A percentile compares a stretch with the other conserved stretches of the same genome.
These are phyloP conservation scores for Adansonia gregorii DNA, from an alignment of 441 rosid species.

Conservation along the genomic window DNA sequence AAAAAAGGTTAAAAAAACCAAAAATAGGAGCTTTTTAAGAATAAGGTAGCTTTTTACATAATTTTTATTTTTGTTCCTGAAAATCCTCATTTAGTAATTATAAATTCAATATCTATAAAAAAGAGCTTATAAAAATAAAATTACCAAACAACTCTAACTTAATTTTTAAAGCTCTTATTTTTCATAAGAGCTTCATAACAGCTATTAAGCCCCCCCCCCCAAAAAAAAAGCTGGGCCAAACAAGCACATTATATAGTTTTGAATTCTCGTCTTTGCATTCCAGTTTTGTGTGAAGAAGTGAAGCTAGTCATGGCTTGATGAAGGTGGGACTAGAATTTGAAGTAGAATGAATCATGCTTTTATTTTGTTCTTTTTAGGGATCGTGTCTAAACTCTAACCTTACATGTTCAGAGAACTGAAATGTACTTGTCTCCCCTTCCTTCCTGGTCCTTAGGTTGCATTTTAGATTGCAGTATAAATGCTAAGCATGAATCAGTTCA, in stretches of 20 bases:
- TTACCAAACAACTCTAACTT: too few relatives aligned
- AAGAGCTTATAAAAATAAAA: too few relatives aligned
- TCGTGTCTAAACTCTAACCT: not conserved
- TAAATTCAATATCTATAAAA: too few relatives aligned
- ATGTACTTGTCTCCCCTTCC: not conserved
- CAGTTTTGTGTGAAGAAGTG: conserved; percentile 7
- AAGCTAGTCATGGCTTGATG: not conserved
- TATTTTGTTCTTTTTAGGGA: conserved; percentile 13
- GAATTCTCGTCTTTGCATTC: conserved; percentile 8
- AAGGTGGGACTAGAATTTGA: not conserved
- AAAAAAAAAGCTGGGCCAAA: too few relatives aligned
- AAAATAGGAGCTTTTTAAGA: too few relatives aligned
- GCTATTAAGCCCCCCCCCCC: too few relatives aligned
- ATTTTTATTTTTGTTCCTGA: too few relatives aligned
- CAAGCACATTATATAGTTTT: not conserved
- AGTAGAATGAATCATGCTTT: conserved; percentile 1
- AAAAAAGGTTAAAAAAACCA: too few relatives aligned
- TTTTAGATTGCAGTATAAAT: not conserved
- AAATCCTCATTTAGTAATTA: too few relatives aligned
- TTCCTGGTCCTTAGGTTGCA: conserved; percentile 8
- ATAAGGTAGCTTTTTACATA: too few relatives aligned
- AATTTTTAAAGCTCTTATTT: too few relatives aligned
- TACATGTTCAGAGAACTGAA: not conserved
- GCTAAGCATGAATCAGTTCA: not conserved
- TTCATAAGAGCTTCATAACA: too few relatives aligned